Evolutionary conservation across 164 flowering plant genomes (phyloP), one percentile per base, ranked within the genome.

Genomic region (Magnolia sinica): DNA sequence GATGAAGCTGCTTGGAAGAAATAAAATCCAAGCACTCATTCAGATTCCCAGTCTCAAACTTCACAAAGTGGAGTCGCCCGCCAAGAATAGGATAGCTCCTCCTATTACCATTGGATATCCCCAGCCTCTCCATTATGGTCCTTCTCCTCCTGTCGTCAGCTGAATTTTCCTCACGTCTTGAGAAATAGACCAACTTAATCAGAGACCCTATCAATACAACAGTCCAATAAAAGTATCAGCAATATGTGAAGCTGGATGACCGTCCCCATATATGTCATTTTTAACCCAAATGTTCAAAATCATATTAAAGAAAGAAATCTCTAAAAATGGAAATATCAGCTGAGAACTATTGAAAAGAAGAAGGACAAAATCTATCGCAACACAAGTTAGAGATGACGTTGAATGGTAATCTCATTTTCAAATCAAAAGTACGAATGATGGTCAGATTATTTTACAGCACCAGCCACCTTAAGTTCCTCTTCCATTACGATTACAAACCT

Each of bases 21-120:
- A 93, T 92, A 68, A 93, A 93, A 81, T 93, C 93, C 73, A 93
- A 82, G 84, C 97, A 93, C 73, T 93, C 91, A 74, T 87, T 86
- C 3, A 93, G 87, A 82, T 93, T 92, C 78, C 74, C 76, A 22
- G 97, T 93, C 84, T 93, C 98, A 85, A 93, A 93, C 84, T 92
- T 93, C 49, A 92, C 92, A 81, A 93, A 92, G 87, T 92, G 97
- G 27, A 93, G 91, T 75, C 95, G 84, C 14, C 97, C 98, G 23
- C 97, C 98, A 84, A 89, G 94, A 83, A 93, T 82, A 24, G 97
- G 98, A 74, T 87, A 91, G 83, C 87, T 90, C 79, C 92, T n/a
- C 55, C 91, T 84, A 67, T 75, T 88, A 74, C 89, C 88, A 85
- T 87, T 89, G 58, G 91, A 74, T 50, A 89, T 69, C 6, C 89